A percentile compares a stretch with the other conserved stretches of the same genome.
Conservation (phyloP, 495 filamentous ascomycete genomes). For the Penicillium lagena region DNA sequence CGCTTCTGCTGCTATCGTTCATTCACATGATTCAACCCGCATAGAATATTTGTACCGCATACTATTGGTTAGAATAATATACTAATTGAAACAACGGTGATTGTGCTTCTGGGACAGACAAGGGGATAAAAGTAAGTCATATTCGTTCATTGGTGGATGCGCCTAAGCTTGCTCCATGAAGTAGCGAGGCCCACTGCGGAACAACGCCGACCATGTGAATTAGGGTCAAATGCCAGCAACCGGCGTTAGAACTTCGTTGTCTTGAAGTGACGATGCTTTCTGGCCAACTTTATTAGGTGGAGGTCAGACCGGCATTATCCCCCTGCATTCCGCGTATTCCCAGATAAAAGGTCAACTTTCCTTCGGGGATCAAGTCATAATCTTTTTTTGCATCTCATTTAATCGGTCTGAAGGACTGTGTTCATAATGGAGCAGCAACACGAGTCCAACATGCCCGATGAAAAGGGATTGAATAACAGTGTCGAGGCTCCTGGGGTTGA, state of each 20-base stretch:
- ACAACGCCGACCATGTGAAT: slow-evolving; percentile 2
- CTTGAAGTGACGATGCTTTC: too few relatives aligned
- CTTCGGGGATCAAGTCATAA: not conserved
- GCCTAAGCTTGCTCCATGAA: not conserved
- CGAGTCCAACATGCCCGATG: not conserved
- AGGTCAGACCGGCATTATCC: too few relatives aligned
- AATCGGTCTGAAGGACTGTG: too few relatives aligned
- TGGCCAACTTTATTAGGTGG: too few relatives aligned
- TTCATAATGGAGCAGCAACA: not conserved
- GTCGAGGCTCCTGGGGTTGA: slow-evolving; percentile 8
- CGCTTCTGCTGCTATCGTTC: too few relatives aligned
- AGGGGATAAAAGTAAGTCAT: not conserved
- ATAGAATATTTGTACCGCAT: not conserved
- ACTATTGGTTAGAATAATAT: too few relatives aligned
- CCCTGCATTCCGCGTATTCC: too few relatives aligned
- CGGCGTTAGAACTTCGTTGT: too few relatives aligned
- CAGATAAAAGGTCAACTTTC: too few relatives aligned
- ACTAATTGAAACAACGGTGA: too few relatives aligned
- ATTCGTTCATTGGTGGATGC: not conserved
- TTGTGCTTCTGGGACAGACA: too few relatives aligned
- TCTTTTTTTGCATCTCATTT: not conserved
- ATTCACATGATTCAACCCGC: not conserved
- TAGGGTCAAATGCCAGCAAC: not conserved
- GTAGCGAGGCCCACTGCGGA: slow-evolving; percentile 7
- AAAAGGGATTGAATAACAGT: slow-evolving; percentile 4